Percentiles rank a stretch among this genome's conserved stretches.
Conservation (phyloP, 2,329 filamentous ascomycete species). For the Hymenoscyphus salicellus region DNA sequence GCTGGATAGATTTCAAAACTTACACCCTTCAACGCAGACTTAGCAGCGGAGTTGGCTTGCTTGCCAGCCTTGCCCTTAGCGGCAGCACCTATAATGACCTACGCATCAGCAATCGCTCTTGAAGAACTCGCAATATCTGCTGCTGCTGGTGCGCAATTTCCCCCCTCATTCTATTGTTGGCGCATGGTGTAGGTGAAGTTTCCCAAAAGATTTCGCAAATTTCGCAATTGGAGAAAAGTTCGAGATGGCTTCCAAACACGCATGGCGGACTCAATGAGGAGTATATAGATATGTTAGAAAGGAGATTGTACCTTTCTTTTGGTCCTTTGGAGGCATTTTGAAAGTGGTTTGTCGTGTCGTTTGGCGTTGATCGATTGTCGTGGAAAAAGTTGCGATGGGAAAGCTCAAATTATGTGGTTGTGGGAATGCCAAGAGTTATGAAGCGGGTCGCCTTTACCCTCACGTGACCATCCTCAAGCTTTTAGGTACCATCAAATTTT, state of each 20-base stretch:
- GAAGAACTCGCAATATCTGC: constrained; percentile 73
- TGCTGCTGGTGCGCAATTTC: constrained; percentile 52
- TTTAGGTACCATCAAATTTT: not conserved
- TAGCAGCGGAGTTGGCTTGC: constrained; percentile 90
- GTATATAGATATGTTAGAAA: constrained; percentile 22
- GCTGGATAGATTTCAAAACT: constrained; percentile 49
- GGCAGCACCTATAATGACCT: constrained; percentile 52
- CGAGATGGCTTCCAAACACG: constrained; percentile 21
- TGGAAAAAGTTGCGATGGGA: not conserved
- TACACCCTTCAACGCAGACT: constrained; percentile 95
- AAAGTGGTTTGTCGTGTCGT: constrained; percentile 18
- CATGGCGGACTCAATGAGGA: constrained; percentile 17
- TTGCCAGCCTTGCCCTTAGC: constrained; percentile 63
- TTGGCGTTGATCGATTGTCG: constrained; percentile 16
- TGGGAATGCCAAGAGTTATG: no score
- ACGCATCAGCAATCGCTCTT: constrained; percentile 72
- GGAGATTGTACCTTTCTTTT: constrained; percentile 38
- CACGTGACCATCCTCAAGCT: not conserved
- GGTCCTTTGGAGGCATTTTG: constrained; percentile 36
- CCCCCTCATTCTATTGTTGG: constrained; percentile 17
- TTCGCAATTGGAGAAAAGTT: constrained; percentile 23
- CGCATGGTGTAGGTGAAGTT: constrained; percentile 16
- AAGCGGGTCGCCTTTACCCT: not conserved
- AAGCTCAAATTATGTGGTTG: not conserved
- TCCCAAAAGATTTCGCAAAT: constrained; percentile 8